Evolutionary conservation across 2,329 filamentous ascomycete species (phyloP).

Genomic region (Knoxdaviesia proteae): DNA sequence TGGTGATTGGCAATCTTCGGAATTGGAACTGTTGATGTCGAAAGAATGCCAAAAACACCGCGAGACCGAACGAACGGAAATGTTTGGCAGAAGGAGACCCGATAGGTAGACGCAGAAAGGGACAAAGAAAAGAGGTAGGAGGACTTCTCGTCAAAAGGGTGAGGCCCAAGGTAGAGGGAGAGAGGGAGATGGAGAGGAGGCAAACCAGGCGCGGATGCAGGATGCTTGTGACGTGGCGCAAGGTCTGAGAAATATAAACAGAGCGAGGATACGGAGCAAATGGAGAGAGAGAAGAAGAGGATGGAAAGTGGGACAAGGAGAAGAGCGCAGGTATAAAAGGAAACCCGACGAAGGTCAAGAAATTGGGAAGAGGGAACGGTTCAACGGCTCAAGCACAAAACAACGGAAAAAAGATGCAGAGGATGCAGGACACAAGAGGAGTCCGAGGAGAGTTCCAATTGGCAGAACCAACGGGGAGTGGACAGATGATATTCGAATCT

Average conservation of each 20-base stretch:
- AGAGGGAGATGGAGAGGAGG: background rate
- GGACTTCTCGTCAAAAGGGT: background rate
- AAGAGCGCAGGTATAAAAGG: conserved; percentile 1
- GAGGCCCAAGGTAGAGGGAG: background rate
- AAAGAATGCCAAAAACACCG: too few relatives aligned
- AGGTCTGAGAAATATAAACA: background rate
- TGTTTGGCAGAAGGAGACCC: too few relatives aligned
- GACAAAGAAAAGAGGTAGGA: too few relatives aligned
- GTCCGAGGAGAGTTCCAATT: too few relatives aligned
- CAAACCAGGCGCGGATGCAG: too few relatives aligned
- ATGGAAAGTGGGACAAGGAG: background rate
- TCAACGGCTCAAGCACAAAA: background rate
- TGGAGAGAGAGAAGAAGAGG: background rate
- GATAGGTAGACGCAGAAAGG: too few relatives aligned
- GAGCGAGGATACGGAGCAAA: background rate
- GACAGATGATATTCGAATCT: too few relatives aligned
- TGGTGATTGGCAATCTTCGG: too few relatives aligned
- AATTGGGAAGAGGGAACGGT: background rate
- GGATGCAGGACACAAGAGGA: background rate
- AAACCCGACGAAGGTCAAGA: background rate
- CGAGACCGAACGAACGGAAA: too few relatives aligned
- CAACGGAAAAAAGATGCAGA: background rate
- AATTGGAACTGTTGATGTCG: too few relatives aligned
- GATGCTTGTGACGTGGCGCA: too few relatives aligned
- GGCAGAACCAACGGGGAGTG: too few relatives aligned